Evolutionary conservation across 306 rosid species (phyloP), one percentile per base, ranked within the genome.

Genomic region (Quercus mongolica): DNA sequence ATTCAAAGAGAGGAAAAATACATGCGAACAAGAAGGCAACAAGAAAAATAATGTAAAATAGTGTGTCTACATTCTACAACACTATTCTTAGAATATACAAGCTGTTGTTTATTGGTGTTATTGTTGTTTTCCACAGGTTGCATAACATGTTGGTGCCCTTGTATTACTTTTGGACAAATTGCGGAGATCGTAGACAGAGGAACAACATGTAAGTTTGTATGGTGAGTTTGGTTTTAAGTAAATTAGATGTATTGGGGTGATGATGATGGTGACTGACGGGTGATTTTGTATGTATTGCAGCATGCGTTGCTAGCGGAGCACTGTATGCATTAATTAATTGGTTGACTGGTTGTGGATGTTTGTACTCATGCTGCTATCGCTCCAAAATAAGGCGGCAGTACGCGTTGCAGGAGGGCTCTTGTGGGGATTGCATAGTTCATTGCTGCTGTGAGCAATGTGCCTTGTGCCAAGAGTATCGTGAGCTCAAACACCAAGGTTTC

Each of bases 401-500:
- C 26, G 11, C 0, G 5, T 26, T 80, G 61, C 21, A 25, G 52
- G 17, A 65, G 17, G 6, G 23, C 21, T 69, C 69, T 41, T 74
- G 79, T 12, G 8, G 71, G 6, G 79, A 80, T 55, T 80, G 75
- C 61, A 18, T 65, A 6, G 35, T 80, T 56, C 83, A 74, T 18
- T 74, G 59, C 30, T 65, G 20, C 69, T 80, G 83, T 31, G 79
- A 80, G 70, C 0, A 0, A 4, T 80, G 79, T 5, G 79, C 83
- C 12, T 6, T 80, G 20, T 74, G 83, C 9, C 75, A 80, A 56
- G 83, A 74, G 78, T 67, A 80, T 5, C 79, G 75, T 18, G 75
- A 80, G 70, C 83, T 80, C 33, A 63, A 74, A 56, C 26, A 14
- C 54, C 69, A 35, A 3, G 55, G 83, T 6, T 80, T 33, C 8